Base-by-base conservation (phyloP, 495 filamentous ascomycete species). In the Aspergillus conjunctus region DNA sequence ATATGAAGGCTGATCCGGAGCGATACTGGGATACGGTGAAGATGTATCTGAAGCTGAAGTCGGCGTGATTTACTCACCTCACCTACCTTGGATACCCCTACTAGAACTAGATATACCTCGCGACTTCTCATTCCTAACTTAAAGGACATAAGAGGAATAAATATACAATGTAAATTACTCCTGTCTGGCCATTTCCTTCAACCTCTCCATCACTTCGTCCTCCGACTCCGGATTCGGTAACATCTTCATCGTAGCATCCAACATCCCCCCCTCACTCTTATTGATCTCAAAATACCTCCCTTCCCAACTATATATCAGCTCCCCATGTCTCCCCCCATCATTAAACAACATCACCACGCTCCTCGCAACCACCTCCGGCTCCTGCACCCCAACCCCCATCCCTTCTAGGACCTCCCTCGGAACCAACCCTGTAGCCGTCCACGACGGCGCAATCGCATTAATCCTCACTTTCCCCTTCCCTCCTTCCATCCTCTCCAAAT, bases 11-110 rank as follows among this genome's bases (percentile, higher is more conserved):
- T 8, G 76, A 79, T 45, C 71, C 75, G 3, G 73, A 71, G 44
- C 66, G 77, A 14, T 82, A 82, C 56, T 82, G 78, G 77, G 52
- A 58, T 7, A 68, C 78, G 53, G 66, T 82, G 30, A 69, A 63
- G 52, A 56, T 32, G 21, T 58, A 54, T 50, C 30, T 59, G 44
- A 61, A 51, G 52, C 21, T 43, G 5, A 12, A 60, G 8, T 53
- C 50, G 11, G 9, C 15, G 6, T 41, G 37, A 41, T 4, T 41
- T 5, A 2, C 9, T 41, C 2, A n/a, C 3, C 9, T 41, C 2
- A n/a, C 3, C 37, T n/a, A 14, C 4, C 37, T 41, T 26, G 5
- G 26, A 26, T 26, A 26, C 26, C 26, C 26, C 2, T 26, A 26
- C 26, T 5, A 26, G 26, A n/a, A n/a, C n/a, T 4, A 4, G 4